Conservation (phyloP, 2,329 filamentous ascomycete genomes). For the Elsinoe necatrix region DNA sequence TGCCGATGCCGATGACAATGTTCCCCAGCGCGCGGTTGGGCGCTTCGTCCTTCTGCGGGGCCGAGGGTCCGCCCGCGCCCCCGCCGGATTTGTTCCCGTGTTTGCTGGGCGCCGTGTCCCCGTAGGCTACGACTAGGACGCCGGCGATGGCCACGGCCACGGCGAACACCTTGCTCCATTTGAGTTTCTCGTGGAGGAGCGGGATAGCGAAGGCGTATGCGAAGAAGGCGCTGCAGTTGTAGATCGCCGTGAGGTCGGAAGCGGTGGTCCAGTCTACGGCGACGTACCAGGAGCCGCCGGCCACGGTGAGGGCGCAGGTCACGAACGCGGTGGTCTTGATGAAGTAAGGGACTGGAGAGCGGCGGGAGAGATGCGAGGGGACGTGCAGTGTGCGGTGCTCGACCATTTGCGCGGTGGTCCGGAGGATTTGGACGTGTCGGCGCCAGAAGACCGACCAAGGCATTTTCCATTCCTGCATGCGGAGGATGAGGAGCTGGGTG, state of each 20-base stretch:
- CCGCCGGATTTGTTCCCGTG: constrained; percentile 49
- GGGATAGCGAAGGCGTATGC: constrained; percentile 95
- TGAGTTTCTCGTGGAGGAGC: constrained; percentile 73
- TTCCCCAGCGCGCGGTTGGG: constrained; percentile 73
- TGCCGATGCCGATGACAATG: constrained; percentile 81
- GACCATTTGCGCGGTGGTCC: constrained; percentile 73
- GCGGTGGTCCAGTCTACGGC: constrained; percentile 90
- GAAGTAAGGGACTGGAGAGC: constrained; percentile 62
- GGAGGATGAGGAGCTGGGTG: constrained; percentile 67
- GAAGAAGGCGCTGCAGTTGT: constrained; percentile 98
- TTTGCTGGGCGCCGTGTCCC: constrained; percentile 51
- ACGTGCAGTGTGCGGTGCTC: constrained; percentile 67
- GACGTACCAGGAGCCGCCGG: constrained; percentile 90
- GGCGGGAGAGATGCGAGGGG: constrained; percentile 37
- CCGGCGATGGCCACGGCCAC: constrained; percentile 81
- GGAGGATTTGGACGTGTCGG: constrained; percentile 54
- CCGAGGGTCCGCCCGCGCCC: constrained; percentile 40
- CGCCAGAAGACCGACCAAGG: constrained; percentile 85
- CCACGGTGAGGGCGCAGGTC: constrained; percentile 77
- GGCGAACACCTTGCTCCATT: constrained; percentile 75
- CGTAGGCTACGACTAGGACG: constrained; percentile 92
- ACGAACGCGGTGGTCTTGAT: constrained; percentile 69
- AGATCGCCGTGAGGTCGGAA: constrained; percentile 91
- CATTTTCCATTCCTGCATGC: constrained; percentile 66
- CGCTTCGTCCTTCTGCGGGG: constrained; percentile 44